Conservation (phyloP, 2,329 filamentous ascomycete genomes). For the Aureobasidium uvarum region DNA sequence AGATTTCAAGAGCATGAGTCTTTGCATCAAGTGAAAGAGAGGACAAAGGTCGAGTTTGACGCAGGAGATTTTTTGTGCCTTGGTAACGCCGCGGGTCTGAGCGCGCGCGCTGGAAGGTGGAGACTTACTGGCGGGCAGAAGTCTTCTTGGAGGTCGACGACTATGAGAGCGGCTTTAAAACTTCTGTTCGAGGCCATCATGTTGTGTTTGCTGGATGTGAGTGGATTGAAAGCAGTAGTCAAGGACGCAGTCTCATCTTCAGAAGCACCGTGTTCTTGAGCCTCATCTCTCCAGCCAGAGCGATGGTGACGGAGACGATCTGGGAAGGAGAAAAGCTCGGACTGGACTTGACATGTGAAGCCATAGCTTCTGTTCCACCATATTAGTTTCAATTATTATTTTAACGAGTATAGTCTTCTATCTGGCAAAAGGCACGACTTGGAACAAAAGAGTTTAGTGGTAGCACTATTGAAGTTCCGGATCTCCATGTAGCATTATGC, state of each 20-base stretch:
- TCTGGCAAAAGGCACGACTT: too few relatives aligned
- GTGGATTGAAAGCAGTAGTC: neutral
- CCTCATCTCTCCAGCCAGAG: neutral
- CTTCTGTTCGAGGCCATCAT: constrained; percentile 3
- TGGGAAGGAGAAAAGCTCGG: neutral
- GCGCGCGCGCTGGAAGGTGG: neutral
- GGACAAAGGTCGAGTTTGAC: neutral
- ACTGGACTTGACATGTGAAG: neutral
- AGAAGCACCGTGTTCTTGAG: neutral
- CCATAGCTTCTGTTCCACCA: neutral
- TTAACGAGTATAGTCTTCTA: too few relatives aligned
- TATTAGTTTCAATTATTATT: too few relatives aligned
- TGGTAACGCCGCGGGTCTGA: constrained; percentile 10
- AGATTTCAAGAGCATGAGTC: neutral
- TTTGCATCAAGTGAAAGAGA: neutral
- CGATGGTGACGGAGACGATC: constrained; percentile 8
- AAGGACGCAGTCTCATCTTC: neutral
- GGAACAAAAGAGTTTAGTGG: too few relatives aligned
- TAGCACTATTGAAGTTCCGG: too few relatives aligned
- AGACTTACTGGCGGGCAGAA: constrained; percentile 80
- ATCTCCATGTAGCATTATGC: too few relatives aligned
- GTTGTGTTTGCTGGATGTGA: neutral
- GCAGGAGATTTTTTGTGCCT: neutral
- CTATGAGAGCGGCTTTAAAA: constrained; percentile 27
- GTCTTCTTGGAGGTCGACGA: constrained; percentile 87